These are phyloP conservation scores for Plenodomus lindquistii DNA, from an alignment of 2,329 filamentous ascomycete species.

Conservation along the genomic window DNA sequence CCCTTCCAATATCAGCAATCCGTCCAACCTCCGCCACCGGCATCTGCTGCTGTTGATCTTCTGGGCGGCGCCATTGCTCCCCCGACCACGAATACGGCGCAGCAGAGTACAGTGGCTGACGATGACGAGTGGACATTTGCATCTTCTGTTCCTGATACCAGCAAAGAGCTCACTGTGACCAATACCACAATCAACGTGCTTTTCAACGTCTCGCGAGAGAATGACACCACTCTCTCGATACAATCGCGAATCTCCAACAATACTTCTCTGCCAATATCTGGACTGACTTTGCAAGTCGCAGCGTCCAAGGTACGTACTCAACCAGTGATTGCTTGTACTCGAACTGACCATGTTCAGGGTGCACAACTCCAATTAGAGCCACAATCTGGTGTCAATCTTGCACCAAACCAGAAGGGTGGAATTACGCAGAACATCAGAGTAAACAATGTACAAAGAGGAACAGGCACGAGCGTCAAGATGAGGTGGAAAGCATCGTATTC, in stretches of 20 bases:
- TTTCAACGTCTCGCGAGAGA: slow-evolving; percentile 68
- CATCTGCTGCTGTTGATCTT: slow-evolving; percentile 39
- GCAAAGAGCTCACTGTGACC: slow-evolving; percentile 69
- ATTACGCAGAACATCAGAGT: slow-evolving; percentile 82
- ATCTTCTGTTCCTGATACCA: slow-evolving; percentile 76
- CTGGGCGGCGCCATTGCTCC: slow-evolving; percentile 38
- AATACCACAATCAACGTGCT: slow-evolving; percentile 73
- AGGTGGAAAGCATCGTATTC: slow-evolving; percentile 86
- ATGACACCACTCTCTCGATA: slow-evolving; percentile 66
- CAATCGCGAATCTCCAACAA: slow-evolving; percentile 84
- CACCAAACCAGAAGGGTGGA: slow-evolving; percentile 72
- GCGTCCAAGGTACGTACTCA: slow-evolving; percentile 75
- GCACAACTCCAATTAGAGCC: slow-evolving; percentile 81
- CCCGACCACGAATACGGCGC: slow-evolving; percentile 30
- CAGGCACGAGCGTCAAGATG: slow-evolving; percentile 82
- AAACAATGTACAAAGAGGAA: slow-evolving; percentile 71
- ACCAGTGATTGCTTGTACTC: background rate
- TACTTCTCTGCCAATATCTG: slow-evolving; percentile 69
- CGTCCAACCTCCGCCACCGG: slow-evolving; percentile 39
- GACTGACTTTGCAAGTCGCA: slow-evolving; percentile 88
- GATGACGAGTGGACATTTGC: slow-evolving; percentile 96
- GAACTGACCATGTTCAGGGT: slow-evolving; percentile 57
- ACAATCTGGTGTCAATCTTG: slow-evolving; percentile 77
- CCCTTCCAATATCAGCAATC: slow-evolving; percentile 55
- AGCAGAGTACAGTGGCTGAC: slow-evolving; percentile 66